A percentile compares a stretch with the other conserved stretches of the same genome.
These are phyloP conservation scores for Exophiala alcalophila DNA, from an alignment of 2,329 filamentous ascomycete species.

Conservation along the genomic window DNA sequence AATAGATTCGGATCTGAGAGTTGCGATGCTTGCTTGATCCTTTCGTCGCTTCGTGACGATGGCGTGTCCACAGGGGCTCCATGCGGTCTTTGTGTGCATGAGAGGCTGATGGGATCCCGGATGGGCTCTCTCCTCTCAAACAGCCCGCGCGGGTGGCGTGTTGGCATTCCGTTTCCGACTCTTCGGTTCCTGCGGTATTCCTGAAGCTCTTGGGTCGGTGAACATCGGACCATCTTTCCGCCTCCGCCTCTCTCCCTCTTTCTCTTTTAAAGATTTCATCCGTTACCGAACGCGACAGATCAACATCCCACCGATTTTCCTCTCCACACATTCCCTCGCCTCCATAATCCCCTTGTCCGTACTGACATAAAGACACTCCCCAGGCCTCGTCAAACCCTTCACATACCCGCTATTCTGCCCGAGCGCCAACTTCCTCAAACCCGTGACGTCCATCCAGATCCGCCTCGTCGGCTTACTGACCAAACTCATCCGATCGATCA, in stretches of 20 bases:
- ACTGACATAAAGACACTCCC: slow-evolving; percentile 76
- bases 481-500: slow-evolving; percentile 64
- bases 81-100: no score
- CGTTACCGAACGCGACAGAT: slow-evolving; percentile 61
- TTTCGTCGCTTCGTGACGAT: no score
- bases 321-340: slow-evolving; percentile 74
- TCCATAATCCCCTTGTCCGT: slow-evolving; percentile 79
- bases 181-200: no score
- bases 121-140: no score
- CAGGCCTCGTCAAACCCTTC: slow-evolving; percentile 68
- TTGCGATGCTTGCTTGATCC: no score
- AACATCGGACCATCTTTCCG: no score
- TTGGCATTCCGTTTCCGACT: no score
- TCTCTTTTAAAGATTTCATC: background rate
- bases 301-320: slow-evolving; percentile 74
- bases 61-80: no score
- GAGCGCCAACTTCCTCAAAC: slow-evolving; percentile 63
- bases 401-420: slow-evolving; percentile 66
- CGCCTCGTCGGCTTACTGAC: slow-evolving; percentile 72
- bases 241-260: background rate
- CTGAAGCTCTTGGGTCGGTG: no score
- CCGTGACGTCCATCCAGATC: slow-evolving; percentile 62
- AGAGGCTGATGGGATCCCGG: no score
- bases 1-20: no score
- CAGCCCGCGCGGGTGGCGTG: no score